Base-by-base conservation (phyloP, 2,329 filamentous ascomycete species). In the Hymenoscyphus infarciens region DNA sequence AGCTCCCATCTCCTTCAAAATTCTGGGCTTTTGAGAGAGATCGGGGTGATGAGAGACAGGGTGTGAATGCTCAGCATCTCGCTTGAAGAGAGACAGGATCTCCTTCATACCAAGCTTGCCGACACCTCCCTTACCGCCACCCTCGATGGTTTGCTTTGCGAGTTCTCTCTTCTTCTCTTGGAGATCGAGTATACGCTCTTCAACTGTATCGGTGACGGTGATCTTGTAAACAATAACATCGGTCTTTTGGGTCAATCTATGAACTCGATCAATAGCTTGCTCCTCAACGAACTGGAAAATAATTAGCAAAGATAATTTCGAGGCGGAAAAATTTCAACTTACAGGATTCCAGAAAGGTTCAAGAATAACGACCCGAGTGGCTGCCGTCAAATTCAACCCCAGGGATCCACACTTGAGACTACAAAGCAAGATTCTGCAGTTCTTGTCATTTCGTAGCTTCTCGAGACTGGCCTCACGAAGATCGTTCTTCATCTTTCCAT, bases 321-420 rank as follows among this genome's bases (percentile, higher is more conserved):
- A 42, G 42, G 27, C 13, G 68, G 62, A 3, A 61, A 39, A 19
- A 33, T 11, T 39, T 16, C 29, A 25, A 62, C 64, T 63, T 69
- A 71, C 69, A 2, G 92, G 95, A 75, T 99, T 99, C 95, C 95
- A 99, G 77, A 99, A 99, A 0, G 95, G 95, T 76, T 99, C 95
- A 53, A 99, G 82, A 69, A 99, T 96, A 59, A 99, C 87, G 3
- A 99, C 95, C 19, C 95, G 85, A 66, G 90, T 95, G 10, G 95
- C 95, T 0, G 93, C 95, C 6, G 95, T 99, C 60, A 99, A 81
- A 75, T 99, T 99, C 31, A 99, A 85, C 2, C 95, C 95, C 55
- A 99, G 77, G 57, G 91, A 93, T 67, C 95, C 95, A 72, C 95
- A 98, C 71, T 96, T 95, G 67, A 99, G 82, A 77, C 91, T 96